phyloP scores from a whole-genome alignment of 805 yeast species.

The Candida railenensis region DNA sequence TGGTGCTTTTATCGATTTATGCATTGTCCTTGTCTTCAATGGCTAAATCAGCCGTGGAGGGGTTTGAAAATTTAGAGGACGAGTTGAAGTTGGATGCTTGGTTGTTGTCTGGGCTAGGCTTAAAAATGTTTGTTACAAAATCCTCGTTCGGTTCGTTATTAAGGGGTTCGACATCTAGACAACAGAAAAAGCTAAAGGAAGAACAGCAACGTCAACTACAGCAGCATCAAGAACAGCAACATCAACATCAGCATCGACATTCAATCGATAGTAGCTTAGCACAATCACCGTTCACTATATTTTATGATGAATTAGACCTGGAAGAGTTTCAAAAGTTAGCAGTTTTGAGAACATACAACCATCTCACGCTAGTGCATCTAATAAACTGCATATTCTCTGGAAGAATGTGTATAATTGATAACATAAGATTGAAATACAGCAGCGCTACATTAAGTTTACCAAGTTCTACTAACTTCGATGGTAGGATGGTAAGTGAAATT shows the following conservation, averaged over 20 bases:
- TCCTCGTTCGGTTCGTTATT: constrained; percentile 45
- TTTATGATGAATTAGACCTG: constrained; percentile 31
- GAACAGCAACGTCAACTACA: not conserved
- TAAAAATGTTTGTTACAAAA: constrained; percentile 58
- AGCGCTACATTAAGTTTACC: constrained; percentile 55
- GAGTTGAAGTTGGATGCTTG: constrained; percentile 63
- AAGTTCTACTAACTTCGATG: constrained; percentile 73
- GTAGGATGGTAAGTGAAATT: constrained; percentile 78
- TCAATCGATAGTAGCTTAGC: not conserved
- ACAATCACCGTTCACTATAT: constrained; percentile 24
- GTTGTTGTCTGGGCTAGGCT: constrained; percentile 64
- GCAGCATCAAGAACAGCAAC: not conserved
- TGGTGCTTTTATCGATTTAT: constrained; percentile 65
- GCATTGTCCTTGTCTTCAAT: constrained; percentile 57
- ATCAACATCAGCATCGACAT: constrained; percentile 4
- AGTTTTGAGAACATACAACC: constrained; percentile 68
- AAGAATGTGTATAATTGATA: constrained; percentile 61
- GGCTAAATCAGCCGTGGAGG: constrained; percentile 17
- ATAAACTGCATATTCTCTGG: constrained; percentile 68
- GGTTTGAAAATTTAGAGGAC: constrained; percentile 17
- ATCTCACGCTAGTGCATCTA: constrained; percentile 63
- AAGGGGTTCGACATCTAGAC: constrained; percentile 1
- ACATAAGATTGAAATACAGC: constrained; percentile 56
- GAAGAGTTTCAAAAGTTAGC: constrained; percentile 54
- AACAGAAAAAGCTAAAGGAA: not conserved